A percentile compares a stretch with the other conserved stretches of the same genome.
phyloP scores from a whole-genome alignment of 345 rosid species.

The Balakata baccata region DNA sequence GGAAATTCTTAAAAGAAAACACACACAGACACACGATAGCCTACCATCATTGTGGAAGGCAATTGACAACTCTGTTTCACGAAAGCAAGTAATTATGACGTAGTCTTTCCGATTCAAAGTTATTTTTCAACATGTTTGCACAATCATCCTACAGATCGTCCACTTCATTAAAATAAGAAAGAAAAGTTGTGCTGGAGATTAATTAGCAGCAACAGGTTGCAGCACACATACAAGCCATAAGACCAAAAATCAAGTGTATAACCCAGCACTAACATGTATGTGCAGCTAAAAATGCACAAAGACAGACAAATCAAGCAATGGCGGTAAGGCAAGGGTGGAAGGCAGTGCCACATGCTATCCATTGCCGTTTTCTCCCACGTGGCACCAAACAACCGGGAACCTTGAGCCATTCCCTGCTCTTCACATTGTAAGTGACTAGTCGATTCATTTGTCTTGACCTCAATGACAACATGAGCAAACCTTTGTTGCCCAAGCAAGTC shows the following conservation, averaged over 20 bases:
- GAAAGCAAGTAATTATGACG: background rate
- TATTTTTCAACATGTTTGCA: constrained; percentile 16
- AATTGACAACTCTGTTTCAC: no score
- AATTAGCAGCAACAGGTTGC: constrained; percentile 18
- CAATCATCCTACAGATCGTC: constrained; percentile 9
- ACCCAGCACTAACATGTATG: background rate
- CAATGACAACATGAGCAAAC: constrained; percentile 88
- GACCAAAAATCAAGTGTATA: background rate
- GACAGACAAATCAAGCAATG: constrained; percentile 38
- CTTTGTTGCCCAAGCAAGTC: no score
- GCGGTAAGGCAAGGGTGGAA: constrained; percentile 78
- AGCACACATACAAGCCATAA: background rate
- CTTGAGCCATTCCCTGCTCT: constrained; percentile 74
- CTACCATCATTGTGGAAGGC: no score
- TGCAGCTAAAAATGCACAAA: constrained; percentile 14
- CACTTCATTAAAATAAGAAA: constrained; percentile 8
- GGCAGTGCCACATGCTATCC: constrained; percentile 94
- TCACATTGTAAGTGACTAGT: constrained; percentile 68
- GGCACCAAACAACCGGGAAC: constrained; percentile 83
- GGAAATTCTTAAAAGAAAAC: no score
- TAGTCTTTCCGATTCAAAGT: constrained; percentile 5
- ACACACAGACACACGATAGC: no score
- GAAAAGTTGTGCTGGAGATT: background rate
- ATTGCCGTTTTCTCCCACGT: constrained; percentile 68
- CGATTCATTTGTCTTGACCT: constrained; percentile 89